Evolutionary conservation across 495 filamentous ascomycete genomes (phyloP), one percentile per base, ranked within the genome.

Genomic region (Aspergillus olivimuriae): DNA sequence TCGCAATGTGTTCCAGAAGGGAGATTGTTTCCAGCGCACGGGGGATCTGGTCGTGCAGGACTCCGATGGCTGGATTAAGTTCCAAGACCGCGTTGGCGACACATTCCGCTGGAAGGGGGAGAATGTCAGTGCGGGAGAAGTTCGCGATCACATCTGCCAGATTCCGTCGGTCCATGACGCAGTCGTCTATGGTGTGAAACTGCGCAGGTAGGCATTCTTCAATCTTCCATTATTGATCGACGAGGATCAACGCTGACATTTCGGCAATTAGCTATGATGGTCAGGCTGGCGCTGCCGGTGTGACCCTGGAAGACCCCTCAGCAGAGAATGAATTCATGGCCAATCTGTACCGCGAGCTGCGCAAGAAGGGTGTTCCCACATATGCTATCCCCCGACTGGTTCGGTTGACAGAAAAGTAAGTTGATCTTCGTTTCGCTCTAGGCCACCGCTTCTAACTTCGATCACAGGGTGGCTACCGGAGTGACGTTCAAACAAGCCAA

Each of bases 31-130:
- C 61, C 94, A 92, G 62, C 78, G 89, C 2, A 84, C 84, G 1
- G 91, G 91, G 2, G 91, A 97, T 58, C 67, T 95, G 0, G 62
- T 96, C n/a, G 73, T 81, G 15, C 74, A 73, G 48, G 85, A 88
- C 47, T 20, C 46, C 0, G 80, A 90, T 41, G 86, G 87, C 0
- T 73, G 84, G 40, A 73, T 83, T 46, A 89, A 71, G 53, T 97
- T 97, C 63, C 75, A 79, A 43, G 91, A 97, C 59, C 86, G 89
- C 1, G 86, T 95, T 39, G 91, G 91, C 37, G 91, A 97, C 57
- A 96, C 91, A 0, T 96, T 89, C 68, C 80, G 91, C 20, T 96
- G 91, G 90, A 95, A 95, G 66, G 80, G 78, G 15, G 91, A 97
- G 66, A 97, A 96, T 48, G 87, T 95, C 1, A 84, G 81, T 7